Evolutionary conservation across 2,329 filamentous ascomycete genomes (phyloP), one percentile per base, ranked within the genome.

Genomic region (Cercospora canescens): DNA sequence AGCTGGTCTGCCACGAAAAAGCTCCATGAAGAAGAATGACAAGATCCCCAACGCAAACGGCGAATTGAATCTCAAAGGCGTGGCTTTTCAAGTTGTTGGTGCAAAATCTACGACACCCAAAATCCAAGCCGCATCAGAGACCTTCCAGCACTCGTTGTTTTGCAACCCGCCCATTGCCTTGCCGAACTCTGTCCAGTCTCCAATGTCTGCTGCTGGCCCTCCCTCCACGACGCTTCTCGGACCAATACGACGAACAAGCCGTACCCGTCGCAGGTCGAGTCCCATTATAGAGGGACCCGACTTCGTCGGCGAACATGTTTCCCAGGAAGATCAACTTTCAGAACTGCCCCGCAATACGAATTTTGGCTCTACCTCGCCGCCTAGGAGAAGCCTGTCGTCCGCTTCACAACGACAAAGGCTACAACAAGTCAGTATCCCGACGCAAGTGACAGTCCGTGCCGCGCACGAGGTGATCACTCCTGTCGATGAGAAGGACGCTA

Each of bases 131-230:
- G 70, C 71, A 9, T 35, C 63, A 48, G 66, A 72, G 21, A 66
- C 71, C 3, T 69, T 75, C 60, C 73, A 76, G 55, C 75, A 75
- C 54, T 72, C 75, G 8, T 67, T 76, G 16, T 74, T 75, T 41
- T 75, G 73, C 57, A 69, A 71, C 30, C 70, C 74, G 48, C 26
- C 68, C 21, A 24, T 60, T 26, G 24, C 55, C 32, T 14, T 48
- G 37, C 37, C 35, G 4, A 41, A 24, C n/a, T 16, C 12, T 11
- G 9, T 3, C 4, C 30, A 11, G 14, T 62, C 60, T 2, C 45
- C 59, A 11, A 62, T 45, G 55, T 55, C 35, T n/a, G 9, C 37
- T 16, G n/a, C 52, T 8, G 28, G 4, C 41, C 63, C 48, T 14
- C 21, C 59, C 41, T 30, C 18, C 54, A 12, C 63, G 54, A 52